Evolutionary conservation across 2,329 filamentous ascomycete species (phyloP).

Genomic region (Onygena corvina): DNA sequence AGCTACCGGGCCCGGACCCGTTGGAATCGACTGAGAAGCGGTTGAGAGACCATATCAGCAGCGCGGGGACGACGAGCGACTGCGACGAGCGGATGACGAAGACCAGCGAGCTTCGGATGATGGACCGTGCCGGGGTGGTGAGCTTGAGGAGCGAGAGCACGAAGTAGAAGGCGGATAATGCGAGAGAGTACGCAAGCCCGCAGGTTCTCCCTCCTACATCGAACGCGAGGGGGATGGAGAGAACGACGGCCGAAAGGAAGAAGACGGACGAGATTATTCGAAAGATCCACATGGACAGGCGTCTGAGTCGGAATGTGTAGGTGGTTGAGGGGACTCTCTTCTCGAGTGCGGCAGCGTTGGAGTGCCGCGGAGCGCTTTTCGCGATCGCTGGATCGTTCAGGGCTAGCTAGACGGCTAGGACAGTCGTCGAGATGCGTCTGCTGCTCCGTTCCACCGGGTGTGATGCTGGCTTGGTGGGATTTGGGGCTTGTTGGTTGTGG

Average conservation of each 20-base stretch:
- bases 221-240: constrained; percentile 93
- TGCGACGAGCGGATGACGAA: constrained; percentile 62
- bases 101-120: constrained; percentile 59
- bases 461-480: neutral
- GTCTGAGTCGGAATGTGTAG: too few relatives aligned
- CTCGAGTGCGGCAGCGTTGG: neutral
- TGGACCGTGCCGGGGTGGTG: constrained; percentile 64
- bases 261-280: constrained; percentile 65
- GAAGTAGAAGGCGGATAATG: constrained; percentile 82
- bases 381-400: neutral
- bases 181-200: constrained; percentile 83
- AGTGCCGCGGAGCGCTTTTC: neutral
- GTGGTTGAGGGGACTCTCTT: neutral
- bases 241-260: constrained; percentile 84
- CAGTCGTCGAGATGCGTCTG: too few relatives aligned
- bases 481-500: neutral
- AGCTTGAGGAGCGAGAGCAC: constrained; percentile 71
- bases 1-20: constrained; percentile 43
- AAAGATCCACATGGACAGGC: constrained; percentile 64
- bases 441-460: neutral
- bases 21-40: constrained; percentile 88
- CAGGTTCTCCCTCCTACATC: constrained; percentile 94
- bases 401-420: too few relatives aligned
- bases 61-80: constrained; percentile 70
- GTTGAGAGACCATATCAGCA: constrained; percentile 91